Evolutionary conservation across 768 basidiomycete species (phyloP), one percentile per base, ranked within the genome.

Genomic region (Infundibulicybe gibba): DNA sequence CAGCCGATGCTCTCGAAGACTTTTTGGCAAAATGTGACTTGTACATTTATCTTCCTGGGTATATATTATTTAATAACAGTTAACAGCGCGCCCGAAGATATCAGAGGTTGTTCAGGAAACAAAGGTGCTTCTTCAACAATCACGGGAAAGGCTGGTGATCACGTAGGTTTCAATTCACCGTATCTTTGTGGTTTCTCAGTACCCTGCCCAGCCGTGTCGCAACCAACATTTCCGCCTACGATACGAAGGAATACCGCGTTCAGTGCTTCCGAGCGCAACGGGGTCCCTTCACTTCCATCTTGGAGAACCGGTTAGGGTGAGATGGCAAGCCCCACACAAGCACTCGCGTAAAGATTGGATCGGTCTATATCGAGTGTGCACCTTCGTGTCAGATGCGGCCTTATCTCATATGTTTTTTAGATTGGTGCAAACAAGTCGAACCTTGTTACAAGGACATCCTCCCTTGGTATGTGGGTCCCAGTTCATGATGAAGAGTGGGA

Each of bases 271-370:
- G 16, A 75, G 72, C 53, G 58, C 65, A 20, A 75, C 75, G 9
- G 77, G 79, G 5, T 56, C 69, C 6, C 70, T 72, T 19, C 77
- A 80, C 3, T 98, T 87, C 77, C 87, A 91, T 61, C 80, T 97
- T 41, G 97, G 97, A 31, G 91, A 98, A 62, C 84, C 89, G 1
- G 93, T 99, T 55, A 75, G 65, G 2, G 75, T 99, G 40, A 77
- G 79, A 40, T 98, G 94, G 94, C 80, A 83, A 53, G 94, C 90
- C 1, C 94, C 95, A 1, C 66, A 71, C 32, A 77, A 81, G 45
- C 95, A 97, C 60, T 94, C 94, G 11, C 77, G 90, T 11, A 82
- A 83, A 55, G 97, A 99, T 62, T 98, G 97, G 97, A 88, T 99
- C 57, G 97, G 94, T 12, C 80, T 97, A 19, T 93, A 93, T 61